These are phyloP conservation scores for Kwoniella shivajii DNA, from an alignment of 1,284 basidiomycete genomes.

Conservation along the genomic window DNA sequence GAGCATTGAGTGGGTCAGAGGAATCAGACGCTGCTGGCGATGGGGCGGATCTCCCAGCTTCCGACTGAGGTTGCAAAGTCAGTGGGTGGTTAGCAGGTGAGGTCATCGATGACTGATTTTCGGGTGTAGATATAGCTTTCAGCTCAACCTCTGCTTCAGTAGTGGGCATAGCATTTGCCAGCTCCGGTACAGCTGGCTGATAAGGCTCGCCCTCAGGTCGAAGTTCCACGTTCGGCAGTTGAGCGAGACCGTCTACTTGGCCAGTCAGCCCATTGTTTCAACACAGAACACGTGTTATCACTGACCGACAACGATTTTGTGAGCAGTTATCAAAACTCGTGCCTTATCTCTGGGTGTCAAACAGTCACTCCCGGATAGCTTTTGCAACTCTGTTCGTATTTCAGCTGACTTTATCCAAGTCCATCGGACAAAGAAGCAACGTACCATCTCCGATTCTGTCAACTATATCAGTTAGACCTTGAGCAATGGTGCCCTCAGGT, in stretches of 20 bases:
- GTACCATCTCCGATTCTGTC: constrained; percentile 73
- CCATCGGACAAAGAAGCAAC: constrained; percentile 34
- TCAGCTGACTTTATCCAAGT: background rate
- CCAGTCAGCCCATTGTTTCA: no score
- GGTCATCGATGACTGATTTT: background rate
- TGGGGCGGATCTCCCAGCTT: background rate
- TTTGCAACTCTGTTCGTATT: constrained; percentile 64
- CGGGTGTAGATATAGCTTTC: constrained; percentile 10
- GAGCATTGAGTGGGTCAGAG: constrained; percentile 13
- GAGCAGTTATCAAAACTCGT: constrained; percentile 74
- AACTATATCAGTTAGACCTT: constrained; percentile 68
- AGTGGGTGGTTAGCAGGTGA: background rate
- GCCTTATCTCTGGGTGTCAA: constrained; percentile 77
- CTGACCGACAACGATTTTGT: constrained; percentile 69
- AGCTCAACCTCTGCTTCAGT: background rate
- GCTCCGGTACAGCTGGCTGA: constrained; percentile 21
- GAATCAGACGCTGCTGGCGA: constrained; percentile 4
- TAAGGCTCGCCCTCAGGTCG: constrained; percentile 54
- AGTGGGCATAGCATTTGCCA: background rate
- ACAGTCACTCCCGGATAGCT: constrained; percentile 62
- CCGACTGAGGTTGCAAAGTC: no score
- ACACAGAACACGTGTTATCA: no score
- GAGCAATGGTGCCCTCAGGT: constrained; percentile 55
- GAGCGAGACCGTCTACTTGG: constrained; percentile 44
- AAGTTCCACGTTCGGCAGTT: constrained; percentile 49